phyloP scores from a whole-genome alignment of 306 rosid species.

The Argentina anserina region DNA sequence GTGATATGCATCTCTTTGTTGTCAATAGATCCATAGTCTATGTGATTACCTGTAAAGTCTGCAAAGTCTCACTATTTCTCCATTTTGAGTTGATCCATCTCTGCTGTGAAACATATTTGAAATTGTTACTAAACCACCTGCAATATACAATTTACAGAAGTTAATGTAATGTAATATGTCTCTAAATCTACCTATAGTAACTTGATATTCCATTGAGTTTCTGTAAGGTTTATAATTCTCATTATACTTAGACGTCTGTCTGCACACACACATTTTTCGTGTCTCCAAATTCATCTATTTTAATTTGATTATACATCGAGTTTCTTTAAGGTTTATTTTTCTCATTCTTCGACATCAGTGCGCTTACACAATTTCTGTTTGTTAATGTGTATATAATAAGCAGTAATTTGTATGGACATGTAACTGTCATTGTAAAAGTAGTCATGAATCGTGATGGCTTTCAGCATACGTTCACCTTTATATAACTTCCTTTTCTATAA shows the following conservation, averaged over 20 bases:
- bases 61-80: neutral
- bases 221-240: neutral
- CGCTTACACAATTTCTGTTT: neutral
- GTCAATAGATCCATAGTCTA: neutral
- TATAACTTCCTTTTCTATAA: neutral
- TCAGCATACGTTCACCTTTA: neutral
- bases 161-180: neutral
- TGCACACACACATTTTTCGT: neutral
- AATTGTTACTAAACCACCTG: neutral
- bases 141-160: neutral
- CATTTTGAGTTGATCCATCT: neutral
- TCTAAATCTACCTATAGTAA: neutral
- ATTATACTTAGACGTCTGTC: neutral
- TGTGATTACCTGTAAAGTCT: neutral
- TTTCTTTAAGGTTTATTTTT: neutral
- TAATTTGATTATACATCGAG: neutral
- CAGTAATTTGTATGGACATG: neutral
- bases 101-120: neutral
- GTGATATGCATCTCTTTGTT: neutral
- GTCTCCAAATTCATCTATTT: neutral
- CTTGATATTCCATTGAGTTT: neutral
- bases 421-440: neutral
- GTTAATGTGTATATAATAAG: neutral
- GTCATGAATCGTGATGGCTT: neutral
- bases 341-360: neutral